A percentile compares a stretch with the other conserved stretches of the same genome.
Evolutionary conservation across 768 basidiomycete genomes (phyloP).

Genomic region (button mushroom (Agaricus bisporus)): DNA sequence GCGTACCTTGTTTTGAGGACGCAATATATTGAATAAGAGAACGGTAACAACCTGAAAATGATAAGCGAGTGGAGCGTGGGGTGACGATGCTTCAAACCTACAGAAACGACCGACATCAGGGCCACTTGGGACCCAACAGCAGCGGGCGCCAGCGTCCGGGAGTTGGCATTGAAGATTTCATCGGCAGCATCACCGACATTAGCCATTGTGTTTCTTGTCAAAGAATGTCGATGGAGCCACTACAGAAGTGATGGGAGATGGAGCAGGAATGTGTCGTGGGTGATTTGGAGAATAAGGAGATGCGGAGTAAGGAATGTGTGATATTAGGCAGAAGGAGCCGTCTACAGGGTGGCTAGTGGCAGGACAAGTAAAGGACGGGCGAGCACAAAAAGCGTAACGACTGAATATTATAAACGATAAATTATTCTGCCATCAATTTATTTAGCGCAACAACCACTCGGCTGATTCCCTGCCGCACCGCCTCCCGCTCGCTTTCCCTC

Average conservation of each 20-base stretch:
- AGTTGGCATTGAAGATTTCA: conserved; percentile 34
- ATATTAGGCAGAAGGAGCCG: neutral
- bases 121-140: conserved; percentile 76
- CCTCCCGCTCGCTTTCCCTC: conserved; percentile 35
- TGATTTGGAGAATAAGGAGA: neutral
- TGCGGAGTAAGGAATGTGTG: conserved; percentile 2
- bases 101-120: conserved; percentile 69
- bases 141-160: conserved; percentile 70
- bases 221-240: conserved; percentile 3
- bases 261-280: conserved; percentile 4
- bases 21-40: conserved; percentile 71
- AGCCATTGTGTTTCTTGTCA: conserved; percentile 22
- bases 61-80: neutral
- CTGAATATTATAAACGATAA: neutral
- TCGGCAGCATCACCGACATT: conserved; percentile 32
- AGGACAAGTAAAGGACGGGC: neutral
- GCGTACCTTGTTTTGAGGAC: conserved; percentile 81
- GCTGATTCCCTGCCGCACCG: conserved; percentile 55
- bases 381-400: neutral
- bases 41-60: conserved; percentile 54
- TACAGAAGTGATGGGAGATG: neutral
- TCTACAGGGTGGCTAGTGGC: neutral
- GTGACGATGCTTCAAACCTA: conserved; percentile 28
- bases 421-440: conserved; percentile 36
- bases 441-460: conserved; percentile 59